Base-by-base conservation (phyloP, 805 yeast genomes). In the Debaryomyces castellii region DNA sequence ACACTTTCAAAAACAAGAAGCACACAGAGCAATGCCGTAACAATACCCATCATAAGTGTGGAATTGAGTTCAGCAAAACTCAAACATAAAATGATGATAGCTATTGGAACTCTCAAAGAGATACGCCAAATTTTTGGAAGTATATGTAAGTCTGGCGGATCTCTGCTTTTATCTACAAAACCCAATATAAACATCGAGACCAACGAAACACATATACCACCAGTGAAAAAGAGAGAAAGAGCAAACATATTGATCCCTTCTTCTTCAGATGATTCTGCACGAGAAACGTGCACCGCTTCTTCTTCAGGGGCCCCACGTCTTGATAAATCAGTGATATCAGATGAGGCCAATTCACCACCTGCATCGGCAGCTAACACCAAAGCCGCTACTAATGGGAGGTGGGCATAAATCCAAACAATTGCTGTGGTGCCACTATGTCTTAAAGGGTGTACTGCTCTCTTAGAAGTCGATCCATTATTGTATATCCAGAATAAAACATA, bases 311-410 rank as follows among this genome's bases (percentile, higher is more conserved):
- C 49, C n/a, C 14, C 21, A 7, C 16, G 46, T 23, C 40, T 43
- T 21, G 23, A 22, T 32, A 47, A 35, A 17, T 32, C 32, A 10
- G 40, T 37, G 8, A 17, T 61, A 20, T 66, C 68, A 16, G 63
- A 39, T 18, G 59, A 53, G 10, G 71, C 62, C 43, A 81, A 54
- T 20, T 78, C 81, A 1, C 78, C 80, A 16, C 78, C 82, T 3
- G 85, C 74, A 63, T 81, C 85, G 1, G 85, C 87, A 23, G 81
- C 76, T 25, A 81, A 64, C 25, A 81, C 71, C 42, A 82, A 58
- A 1, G 78, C 57, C 0, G 78, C 82, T 40, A 79, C 71, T 35
- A 80, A 60, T 0, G 83, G 81, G 30, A 81, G 50, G 53, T 82
- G 87, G 7, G 60, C 39, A 48, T 69, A 69, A 4, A 77, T 60